These are phyloP conservation scores for Suillus luteus DNA, from an alignment of 768 basidiomycete genomes.

Conservation along the genomic window DNA sequence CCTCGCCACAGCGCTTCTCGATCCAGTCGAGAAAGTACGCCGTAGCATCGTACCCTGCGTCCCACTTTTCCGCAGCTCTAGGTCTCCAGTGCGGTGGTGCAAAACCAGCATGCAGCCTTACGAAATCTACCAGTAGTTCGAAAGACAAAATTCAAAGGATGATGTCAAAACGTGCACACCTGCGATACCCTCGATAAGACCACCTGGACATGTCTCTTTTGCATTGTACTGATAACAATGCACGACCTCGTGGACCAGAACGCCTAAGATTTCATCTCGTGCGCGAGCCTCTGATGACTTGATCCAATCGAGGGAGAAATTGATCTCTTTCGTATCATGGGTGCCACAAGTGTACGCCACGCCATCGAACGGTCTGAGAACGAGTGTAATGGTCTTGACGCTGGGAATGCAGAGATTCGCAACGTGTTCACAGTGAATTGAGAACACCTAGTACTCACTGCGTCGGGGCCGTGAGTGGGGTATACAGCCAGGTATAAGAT, in stretches of 20 bases:
- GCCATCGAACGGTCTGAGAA: slow-evolving; percentile 67
- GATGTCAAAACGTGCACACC: slow-evolving; percentile 42
- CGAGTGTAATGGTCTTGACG: slow-evolving; percentile 54
- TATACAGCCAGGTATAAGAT: slow-evolving; percentile 45
- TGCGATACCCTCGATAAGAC: slow-evolving; percentile 79
- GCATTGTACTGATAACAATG: slow-evolving; percentile 79
- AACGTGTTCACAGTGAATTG: slow-evolving; percentile 14
- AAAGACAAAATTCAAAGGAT: slow-evolving; percentile 7
- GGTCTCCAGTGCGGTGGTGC: slow-evolving; percentile 73
- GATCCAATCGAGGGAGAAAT: slow-evolving; percentile 70
- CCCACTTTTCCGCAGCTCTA: slow-evolving; percentile 56
- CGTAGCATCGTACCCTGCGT: slow-evolving; percentile 74
- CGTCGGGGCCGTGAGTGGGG: slow-evolving; percentile 46
- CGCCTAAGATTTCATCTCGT: slow-evolving; percentile 66
- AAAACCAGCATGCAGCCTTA: slow-evolving; percentile 59
- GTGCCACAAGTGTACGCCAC: slow-evolving; percentile 61
- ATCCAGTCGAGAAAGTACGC: slow-evolving; percentile 76
- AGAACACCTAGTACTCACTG: slow-evolving; percentile 40
- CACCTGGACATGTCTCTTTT: slow-evolving; percentile 59
- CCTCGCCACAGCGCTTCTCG: slow-evolving; percentile 53
- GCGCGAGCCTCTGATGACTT: slow-evolving; percentile 41
- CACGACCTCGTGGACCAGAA: slow-evolving; percentile 74
- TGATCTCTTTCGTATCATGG: slow-evolving; percentile 66
- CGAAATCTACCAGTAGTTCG: slow-evolving; percentile 54
- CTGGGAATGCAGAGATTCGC: slow-evolving; percentile 31